Conservation (phyloP, 83 land plant species). For the Isoetes engelmannii region DNA sequence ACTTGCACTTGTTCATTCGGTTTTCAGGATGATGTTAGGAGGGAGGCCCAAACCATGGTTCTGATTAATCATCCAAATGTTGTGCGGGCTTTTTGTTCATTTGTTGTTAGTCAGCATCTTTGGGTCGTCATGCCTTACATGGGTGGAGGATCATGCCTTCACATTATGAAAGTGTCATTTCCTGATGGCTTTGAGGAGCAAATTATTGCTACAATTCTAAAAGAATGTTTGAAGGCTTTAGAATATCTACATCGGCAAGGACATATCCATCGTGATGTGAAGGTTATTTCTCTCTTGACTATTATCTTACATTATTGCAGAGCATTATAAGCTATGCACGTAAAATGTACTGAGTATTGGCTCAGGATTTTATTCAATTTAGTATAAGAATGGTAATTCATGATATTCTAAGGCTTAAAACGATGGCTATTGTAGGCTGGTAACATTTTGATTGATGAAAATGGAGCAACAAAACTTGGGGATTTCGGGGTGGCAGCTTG, state of each 20-base stretch:
- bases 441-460: constrained; percentile 3
- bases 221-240: constrained; percentile 7
- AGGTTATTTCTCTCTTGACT: background rate
- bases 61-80: constrained; percentile 15
- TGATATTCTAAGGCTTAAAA: background rate
- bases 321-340: background rate
- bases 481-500: constrained; percentile 35
- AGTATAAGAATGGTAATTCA: no score
- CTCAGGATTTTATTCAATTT: background rate
- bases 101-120: constrained; percentile 6
- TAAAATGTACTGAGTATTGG: background rate
- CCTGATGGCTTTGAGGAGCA: constrained; percentile 15
- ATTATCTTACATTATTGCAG: background rate
- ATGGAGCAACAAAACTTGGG: constrained; percentile 8
- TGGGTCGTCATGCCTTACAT: constrained; percentile 19
- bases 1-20: no score
- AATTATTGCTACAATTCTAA: constrained; percentile 6
- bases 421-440: constrained; percentile 6
- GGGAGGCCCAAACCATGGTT: constrained; percentile 6
- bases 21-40: background rate
- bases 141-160: constrained; percentile 15
- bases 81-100: constrained; percentile 8
- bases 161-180: constrained; percentile 11
- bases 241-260: constrained; percentile 15
- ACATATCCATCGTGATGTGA: constrained; percentile 17